Evolutionary conservation across 768 basidiomycete species (phyloP).

Genomic region (Russula dissimulans): DNA sequence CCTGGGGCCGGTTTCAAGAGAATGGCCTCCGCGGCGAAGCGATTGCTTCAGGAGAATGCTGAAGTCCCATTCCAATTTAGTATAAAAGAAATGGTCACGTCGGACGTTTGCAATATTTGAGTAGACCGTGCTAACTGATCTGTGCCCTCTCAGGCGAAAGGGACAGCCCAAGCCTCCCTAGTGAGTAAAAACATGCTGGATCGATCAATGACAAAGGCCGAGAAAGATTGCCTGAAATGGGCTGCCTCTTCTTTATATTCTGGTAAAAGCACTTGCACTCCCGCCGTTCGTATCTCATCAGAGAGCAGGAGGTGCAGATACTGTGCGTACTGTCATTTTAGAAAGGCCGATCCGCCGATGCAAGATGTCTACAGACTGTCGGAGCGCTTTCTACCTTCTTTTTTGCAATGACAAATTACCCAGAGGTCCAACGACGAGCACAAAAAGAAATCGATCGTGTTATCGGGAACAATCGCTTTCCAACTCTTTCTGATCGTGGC

Average conservation of each 20-base stretch:
- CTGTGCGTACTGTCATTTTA: neutral
- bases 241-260: constrained; percentile 19
- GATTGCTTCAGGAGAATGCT: neutral
- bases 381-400: constrained; percentile 20
- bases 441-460: constrained; percentile 25
- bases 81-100: constrained; percentile 3
- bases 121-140: neutral
- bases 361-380: constrained; percentile 15
- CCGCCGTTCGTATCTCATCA: neutral
- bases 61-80: neutral
- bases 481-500: constrained; percentile 17
- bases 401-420: constrained; percentile 23
- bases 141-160: constrained; percentile 9
- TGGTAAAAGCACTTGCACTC: constrained; percentile 4
- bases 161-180: constrained; percentile 19
- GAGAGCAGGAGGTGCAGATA: constrained; percentile 14
- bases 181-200: constrained; percentile 10
- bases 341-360: neutral
- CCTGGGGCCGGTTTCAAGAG: constrained; percentile 23
- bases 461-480: constrained; percentile 13
- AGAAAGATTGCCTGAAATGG: constrained; percentile 20
- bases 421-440: constrained; percentile 22
- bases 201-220: neutral
- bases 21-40: constrained; percentile 4
- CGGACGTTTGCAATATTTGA: neutral